These are phyloP conservation scores for Iris pallida DNA, from an alignment of 116 monocot genomes.

Conservation along the genomic window DNA sequence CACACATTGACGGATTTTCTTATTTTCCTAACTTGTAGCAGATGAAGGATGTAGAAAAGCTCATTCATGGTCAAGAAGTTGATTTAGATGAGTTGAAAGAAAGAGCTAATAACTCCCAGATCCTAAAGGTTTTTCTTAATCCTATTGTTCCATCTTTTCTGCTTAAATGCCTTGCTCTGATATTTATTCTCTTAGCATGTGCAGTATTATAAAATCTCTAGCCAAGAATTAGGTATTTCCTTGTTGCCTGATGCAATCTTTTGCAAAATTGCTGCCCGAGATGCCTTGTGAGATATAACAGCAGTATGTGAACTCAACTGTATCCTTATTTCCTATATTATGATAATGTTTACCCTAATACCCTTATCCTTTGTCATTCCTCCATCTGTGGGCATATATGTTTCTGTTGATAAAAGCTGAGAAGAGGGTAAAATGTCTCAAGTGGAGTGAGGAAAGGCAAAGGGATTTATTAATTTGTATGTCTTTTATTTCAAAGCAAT, in stretches of 20 bases:
- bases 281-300: conserved; percentile 35
- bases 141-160: not conserved
- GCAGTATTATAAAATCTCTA: conserved; percentile 85
- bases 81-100: conserved; percentile 58
- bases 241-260: conserved; percentile 65
- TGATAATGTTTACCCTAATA: too few relatives aligned
- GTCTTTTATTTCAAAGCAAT: too few relatives aligned
- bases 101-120: conserved; percentile 61
- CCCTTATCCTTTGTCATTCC: too few relatives aligned
- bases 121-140: conserved; percentile 53
- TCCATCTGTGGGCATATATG: too few relatives aligned
- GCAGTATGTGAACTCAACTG: too few relatives aligned
- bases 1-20: not conserved
- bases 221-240: conserved; percentile 68
- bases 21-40: conserved; percentile 4
- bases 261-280: conserved; percentile 68
- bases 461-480: too few relatives aligned
- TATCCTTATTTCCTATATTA: too few relatives aligned
- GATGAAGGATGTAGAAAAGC: conserved; percentile 52
- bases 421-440: too few relatives aligned
- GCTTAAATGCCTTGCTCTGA: not conserved
- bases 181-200: not conserved
- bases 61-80: conserved; percentile 70
- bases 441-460: too few relatives aligned
- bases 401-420: too few relatives aligned